phyloP scores from a whole-genome alignment of 768 basidiomycete genomes.

The Phanerochaete carnosa region DNA sequence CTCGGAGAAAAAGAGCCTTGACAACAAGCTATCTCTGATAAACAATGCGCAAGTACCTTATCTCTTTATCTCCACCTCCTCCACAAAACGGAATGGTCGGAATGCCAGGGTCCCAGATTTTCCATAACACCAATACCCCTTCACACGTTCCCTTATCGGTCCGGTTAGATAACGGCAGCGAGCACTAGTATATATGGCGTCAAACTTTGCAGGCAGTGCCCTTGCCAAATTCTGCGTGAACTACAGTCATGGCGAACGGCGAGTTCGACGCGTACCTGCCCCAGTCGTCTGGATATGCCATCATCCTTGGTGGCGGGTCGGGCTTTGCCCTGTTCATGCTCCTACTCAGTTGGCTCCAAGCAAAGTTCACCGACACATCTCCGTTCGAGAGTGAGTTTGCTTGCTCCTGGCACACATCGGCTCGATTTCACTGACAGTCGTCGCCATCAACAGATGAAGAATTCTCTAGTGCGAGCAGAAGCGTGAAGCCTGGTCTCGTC shows the following conservation, averaged over 20 bases:
- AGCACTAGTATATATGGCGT: not conserved
- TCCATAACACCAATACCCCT: not conserved
- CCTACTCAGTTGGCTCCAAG: slow-evolving; percentile 41
- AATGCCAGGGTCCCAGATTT: not conserved
- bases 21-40: not conserved
- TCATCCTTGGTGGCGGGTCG: slow-evolving; percentile 40
- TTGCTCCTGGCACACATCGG: slow-evolving; percentile 7
- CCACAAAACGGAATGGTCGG: not conserved
- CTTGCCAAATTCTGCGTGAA: not conserved
- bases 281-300: slow-evolving; percentile 3
- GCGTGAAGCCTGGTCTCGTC: slow-evolving; percentile 43
- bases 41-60: not conserved
- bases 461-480: slow-evolving; percentile 45
- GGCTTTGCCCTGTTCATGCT: slow-evolving; percentile 49
- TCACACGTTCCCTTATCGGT: not conserved
- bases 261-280: slow-evolving; percentile 4
- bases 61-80: not conserved
- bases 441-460: slow-evolving; percentile 23
- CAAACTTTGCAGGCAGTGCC: not conserved
- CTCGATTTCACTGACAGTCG: not conserved
- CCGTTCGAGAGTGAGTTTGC: slow-evolving; percentile 48
- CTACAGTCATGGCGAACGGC: not conserved
- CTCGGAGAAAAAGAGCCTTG: not conserved
- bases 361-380: slow-evolving; percentile 43
- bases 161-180: not conserved